Evolutionary conservation across 2,329 filamentous ascomycete species (phyloP).

Genomic region (Fusarium luffae): DNA sequence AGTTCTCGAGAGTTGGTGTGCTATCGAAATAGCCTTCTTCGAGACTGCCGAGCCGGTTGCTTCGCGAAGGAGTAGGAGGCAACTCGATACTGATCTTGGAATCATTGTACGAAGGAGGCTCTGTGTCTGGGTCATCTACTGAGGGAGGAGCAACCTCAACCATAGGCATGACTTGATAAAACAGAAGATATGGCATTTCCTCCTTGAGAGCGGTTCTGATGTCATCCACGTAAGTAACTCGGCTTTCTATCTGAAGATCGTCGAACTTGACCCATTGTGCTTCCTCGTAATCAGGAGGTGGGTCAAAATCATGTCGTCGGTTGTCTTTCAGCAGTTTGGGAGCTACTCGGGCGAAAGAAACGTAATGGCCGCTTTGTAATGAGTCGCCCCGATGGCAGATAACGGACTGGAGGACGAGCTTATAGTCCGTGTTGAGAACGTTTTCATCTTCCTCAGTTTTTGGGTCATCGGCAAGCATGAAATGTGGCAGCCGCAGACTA

Average conservation of each 20-base stretch:
- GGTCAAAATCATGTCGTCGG: slow-evolving; percentile 64
- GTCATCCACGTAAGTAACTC: slow-evolving; percentile 82
- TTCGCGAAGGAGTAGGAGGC: slow-evolving; percentile 41
- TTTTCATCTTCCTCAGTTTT: slow-evolving; percentile 66
- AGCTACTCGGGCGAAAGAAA: slow-evolving; percentile 84
- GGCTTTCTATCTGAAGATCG: slow-evolving; percentile 75
- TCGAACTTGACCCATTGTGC: slow-evolving; percentile 93
- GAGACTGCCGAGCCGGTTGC: slow-evolving; percentile 32
- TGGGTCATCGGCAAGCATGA: slow-evolving; percentile 81
- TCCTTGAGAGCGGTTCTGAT: slow-evolving; percentile 78
- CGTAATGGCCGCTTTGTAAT: slow-evolving; percentile 90
- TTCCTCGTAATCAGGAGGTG: slow-evolving; percentile 74
- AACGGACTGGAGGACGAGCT: slow-evolving; percentile 88
- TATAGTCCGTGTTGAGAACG: slow-evolving; percentile 88
- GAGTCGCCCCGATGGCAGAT: slow-evolving; percentile 92
- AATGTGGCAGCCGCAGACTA: slow-evolving; percentile 84
- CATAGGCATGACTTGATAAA: slow-evolving; percentile 94
- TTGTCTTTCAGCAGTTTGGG: slow-evolving; percentile 70
- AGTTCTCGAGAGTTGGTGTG: slow-evolving; percentile 36
- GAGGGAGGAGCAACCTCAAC: slow-evolving; percentile 70
- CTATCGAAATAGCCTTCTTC: slow-evolving; percentile 47
- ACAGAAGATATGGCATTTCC: slow-evolving; percentile 94
- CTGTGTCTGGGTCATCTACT: slow-evolving; percentile 58
- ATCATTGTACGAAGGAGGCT: slow-evolving; percentile 70
- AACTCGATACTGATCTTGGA: slow-evolving; percentile 57